phyloP scores from a whole-genome alignment of 352 stramenopile genomes.

The Phytophthora sp. region DNA sequence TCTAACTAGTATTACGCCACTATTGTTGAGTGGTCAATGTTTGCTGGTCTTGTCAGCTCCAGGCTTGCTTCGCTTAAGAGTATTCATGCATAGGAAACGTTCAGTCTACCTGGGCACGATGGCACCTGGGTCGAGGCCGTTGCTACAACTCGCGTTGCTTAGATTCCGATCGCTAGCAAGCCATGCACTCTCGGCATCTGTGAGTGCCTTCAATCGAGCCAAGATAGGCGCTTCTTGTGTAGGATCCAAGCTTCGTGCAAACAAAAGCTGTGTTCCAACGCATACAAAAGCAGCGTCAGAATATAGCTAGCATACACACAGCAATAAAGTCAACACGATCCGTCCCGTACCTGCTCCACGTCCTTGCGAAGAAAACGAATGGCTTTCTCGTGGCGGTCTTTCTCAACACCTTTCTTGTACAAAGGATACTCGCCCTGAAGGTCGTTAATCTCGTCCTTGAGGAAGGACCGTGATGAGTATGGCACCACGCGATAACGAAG shows the following conservation, averaged over 20 bases:
- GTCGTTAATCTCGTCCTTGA: constrained; percentile 90
- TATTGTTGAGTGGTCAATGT: constrained; percentile 30
- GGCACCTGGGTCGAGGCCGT: constrained; percentile 30
- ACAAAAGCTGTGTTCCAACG: constrained; percentile 62
- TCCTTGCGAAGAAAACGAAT: constrained; percentile 82
- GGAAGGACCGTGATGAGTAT: constrained; percentile 80
- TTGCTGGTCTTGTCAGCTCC: constrained; percentile 15
- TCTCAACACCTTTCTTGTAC: constrained; percentile 81
- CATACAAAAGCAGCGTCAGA: constrained; percentile 17
- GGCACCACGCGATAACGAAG: constrained; percentile 82
- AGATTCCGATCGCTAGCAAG: constrained; percentile 61
- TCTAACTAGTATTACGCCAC: constrained; percentile 43
- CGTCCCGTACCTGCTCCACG: constrained; percentile 73
- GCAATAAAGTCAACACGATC: neutral
- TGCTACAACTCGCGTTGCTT: constrained; percentile 35
- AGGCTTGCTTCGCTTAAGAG: constrained; percentile 12
- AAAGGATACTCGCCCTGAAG: constrained; percentile 80
- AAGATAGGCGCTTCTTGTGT: constrained; percentile 71
- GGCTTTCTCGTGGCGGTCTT: constrained; percentile 78
- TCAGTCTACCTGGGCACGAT: constrained; percentile 50
- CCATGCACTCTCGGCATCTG: constrained; percentile 75
- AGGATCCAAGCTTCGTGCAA: constrained; percentile 75
- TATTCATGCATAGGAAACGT: constrained; percentile 9
- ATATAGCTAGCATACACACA: neutral
- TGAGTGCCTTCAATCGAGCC: constrained; percentile 67